Base-by-base conservation (phyloP, 148 eudicot genomes). In the Gaultheria prostrata region DNA sequence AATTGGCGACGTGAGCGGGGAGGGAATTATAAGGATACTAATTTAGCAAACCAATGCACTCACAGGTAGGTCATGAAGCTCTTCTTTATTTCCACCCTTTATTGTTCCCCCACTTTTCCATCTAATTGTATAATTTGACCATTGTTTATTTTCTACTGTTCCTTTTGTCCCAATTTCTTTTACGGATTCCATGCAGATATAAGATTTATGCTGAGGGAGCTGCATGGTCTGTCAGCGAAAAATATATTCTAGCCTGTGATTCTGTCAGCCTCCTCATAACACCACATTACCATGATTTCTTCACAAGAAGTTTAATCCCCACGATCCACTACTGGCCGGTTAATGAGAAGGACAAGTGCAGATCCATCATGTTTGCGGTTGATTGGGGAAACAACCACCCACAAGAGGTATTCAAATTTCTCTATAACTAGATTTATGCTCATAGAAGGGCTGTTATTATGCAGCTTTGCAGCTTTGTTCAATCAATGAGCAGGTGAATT, bases 151-250 rank as follows among this genome's bases (percentile, higher is more conserved):
- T 54, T 45, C 24, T 2, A 32, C 49, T n/a, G 15, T 59, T 21
- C 5, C 30, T n/a, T 15, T 7, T 4, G 6, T 0, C 24, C 21
- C 14, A 28, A 49, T 48, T 21, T 33, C 10, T 12, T 80, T 65
- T 14, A n/a, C 1, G 45, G n/a, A 3, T 65, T 79, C 17, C 20
- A 48, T 86, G 76, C 43, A 91, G 93, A 84, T 91, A 90, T 84
- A 91, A 87, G 86, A 91, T 91, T 46, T 89, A 89, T 72, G 88
- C 83, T 18, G 93, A 91, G 80, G 93, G 93, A 71, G 65, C 7
- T 54, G 88, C 86, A 74, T 90, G 92, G 94, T 91, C 94, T 11
- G 90, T 87, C 12, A 90, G 94, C 54, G 88, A 90, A 82, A 91
- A 91, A 75, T 91, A 90, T 57, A 86, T 90, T 61, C 88, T 90